Percentiles rank a stretch among this genome's conserved stretches.
Conservation (phyloP, 805 yeast genomes). For the Suhomyces pyralidae region DNA sequence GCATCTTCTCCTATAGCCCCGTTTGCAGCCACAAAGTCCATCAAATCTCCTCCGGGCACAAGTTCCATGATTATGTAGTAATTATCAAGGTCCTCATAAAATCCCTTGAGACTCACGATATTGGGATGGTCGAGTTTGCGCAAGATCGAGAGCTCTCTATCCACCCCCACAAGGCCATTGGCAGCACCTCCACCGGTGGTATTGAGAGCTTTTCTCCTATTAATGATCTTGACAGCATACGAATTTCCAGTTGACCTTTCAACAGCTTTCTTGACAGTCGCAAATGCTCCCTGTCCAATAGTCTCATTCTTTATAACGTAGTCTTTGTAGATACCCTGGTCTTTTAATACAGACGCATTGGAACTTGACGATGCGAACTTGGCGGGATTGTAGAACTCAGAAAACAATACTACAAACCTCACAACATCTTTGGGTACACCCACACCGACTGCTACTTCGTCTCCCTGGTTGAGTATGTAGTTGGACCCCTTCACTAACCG, state of each 20-base stretch:
- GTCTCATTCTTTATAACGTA: slow-evolving; percentile 80
- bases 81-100: slow-evolving; percentile 76
- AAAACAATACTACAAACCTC: slow-evolving; percentile 50
- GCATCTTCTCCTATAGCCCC: slow-evolving; percentile 92
- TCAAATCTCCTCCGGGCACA: slow-evolving; percentile 93
- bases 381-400: slow-evolving; percentile 38
- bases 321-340: slow-evolving; percentile 61
- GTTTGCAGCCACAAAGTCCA: slow-evolving; percentile 94
- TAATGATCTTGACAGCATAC: slow-evolving; percentile 87
- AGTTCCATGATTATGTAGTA: slow-evolving; percentile 93
- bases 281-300: slow-evolving; percentile 98
- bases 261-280: slow-evolving; percentile 87
- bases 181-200: slow-evolving; percentile 59
- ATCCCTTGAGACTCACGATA: slow-evolving; percentile 77
- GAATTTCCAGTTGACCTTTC: slow-evolving; percentile 82
- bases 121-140: slow-evolving; percentile 78
- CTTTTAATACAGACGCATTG: slow-evolving; percentile 29
- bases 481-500: slow-evolving; percentile 73
- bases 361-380: slow-evolving; percentile 11
- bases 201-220: slow-evolving; percentile 68
- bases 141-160: slow-evolving; percentile 80
- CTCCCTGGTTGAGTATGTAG: slow-evolving; percentile 85
- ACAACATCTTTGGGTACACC: slow-evolving; percentile 75
- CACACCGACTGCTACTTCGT: slow-evolving; percentile 84
- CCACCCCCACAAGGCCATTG: slow-evolving; percentile 64